Evolutionary conservation across 2,329 filamentous ascomycete species (phyloP), one percentile per base, ranked within the genome.

Genomic region (Cercospora sp.): DNA sequence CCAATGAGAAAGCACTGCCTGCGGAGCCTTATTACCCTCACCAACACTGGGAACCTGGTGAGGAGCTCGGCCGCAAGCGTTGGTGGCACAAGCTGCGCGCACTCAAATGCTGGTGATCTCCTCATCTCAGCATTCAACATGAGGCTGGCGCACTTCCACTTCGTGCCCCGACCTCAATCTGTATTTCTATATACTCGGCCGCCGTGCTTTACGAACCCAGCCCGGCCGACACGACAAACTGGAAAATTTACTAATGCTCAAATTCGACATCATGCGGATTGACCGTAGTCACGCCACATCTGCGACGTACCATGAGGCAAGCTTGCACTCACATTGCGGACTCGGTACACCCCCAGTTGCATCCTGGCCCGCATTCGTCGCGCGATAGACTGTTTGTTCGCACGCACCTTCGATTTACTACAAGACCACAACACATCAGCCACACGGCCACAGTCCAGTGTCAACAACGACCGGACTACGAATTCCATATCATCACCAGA

Each of bases 51-150:
- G 70, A 71, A n/a, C 60, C 67, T 18, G 64, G 64, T 13, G 71
- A 73, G 60, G 65, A 68, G 48, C 55, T 69, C 30, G 53, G 62
- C 18, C 67, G 59, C 57, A 63, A 67, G 61, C 62, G 61, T 26
- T 72, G 71, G 71, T 72, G 70, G 69, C 69, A 72, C 55, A 70
- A 70, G 39, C 48, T 64, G 8, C n/a, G 51, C 7, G n/a, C 28
- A 10, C 51, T 72, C 30, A 70, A 65, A 42, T 72, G 71, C 59
- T 72, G 71, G 71, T 70, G 61, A 72, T n/a, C 36, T 5, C 26
- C 31, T 18, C 8, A 18, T 12, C n/a, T 31, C 59, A 18, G n/a
- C 57, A 60, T 42, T 8, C 23, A 8, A 42, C 33, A 23, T 45
- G 63, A 36, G 16, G 16, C 31, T 9, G n/a, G 6, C n/a, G n/a